Evolutionary conservation across 2,329 filamentous ascomycete species (phyloP).

Genomic region (Aspergillus sp.): DNA sequence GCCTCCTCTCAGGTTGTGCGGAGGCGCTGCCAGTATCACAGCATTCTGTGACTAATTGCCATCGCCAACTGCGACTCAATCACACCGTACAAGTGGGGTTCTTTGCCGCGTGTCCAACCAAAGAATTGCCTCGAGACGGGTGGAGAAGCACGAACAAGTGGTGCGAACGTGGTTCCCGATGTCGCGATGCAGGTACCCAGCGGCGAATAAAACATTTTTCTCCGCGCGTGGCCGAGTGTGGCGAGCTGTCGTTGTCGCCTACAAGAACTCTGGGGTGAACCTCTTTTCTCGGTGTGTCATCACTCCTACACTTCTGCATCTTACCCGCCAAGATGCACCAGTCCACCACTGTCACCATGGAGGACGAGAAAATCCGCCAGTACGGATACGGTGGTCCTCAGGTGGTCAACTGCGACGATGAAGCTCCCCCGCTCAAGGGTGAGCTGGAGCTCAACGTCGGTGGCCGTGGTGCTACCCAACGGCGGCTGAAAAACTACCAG

Average conservation of each 20-base stretch:
- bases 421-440: constrained; percentile 21
- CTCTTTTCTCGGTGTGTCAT: neutral
- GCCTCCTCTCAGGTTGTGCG: neutral
- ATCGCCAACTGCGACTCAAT: neutral
- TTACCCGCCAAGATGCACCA: constrained; percentile 5
- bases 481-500: constrained; percentile 38
- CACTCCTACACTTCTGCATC: neutral
- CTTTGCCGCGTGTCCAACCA: neutral
- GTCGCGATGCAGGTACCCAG: constrained; percentile 9
- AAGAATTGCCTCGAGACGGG: neutral
- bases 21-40: neutral
- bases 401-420: constrained; percentile 10
- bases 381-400: constrained; percentile 2
- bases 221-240: constrained; percentile 2
- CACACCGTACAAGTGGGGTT: neutral
- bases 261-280: neutral
- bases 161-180: constrained; percentile 8
- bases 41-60: constrained; percentile 5
- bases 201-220: constrained; percentile 4
- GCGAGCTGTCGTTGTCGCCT: neutral
- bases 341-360: neutral
- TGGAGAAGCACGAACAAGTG: neutral
- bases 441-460: constrained; percentile 37
- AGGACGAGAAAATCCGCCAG: constrained; percentile 6
- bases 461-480: constrained; percentile 36